Base-by-base conservation (phyloP, 331 rosid species). In the Prunus yedoensis region DNA sequence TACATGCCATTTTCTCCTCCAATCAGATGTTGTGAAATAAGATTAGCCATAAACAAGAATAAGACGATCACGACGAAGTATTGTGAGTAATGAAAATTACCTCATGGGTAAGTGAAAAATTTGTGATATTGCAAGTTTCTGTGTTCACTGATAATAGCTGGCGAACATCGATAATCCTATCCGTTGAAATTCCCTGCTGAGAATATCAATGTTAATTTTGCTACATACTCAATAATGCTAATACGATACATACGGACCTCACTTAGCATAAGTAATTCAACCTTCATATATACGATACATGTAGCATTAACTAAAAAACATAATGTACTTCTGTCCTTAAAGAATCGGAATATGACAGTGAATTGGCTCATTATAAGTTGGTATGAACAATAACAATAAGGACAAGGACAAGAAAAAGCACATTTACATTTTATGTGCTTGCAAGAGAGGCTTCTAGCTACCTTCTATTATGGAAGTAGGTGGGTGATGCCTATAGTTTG, bases 171-270 rank as follows among this genome's bases (percentile, higher is more conserved):
- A 95, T 89, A 9, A 92, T 92, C 63, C 80, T 92, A 82, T 95
- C 99, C 2, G 99, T 95, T 21, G 99, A 95, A 83, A 95, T 95
- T 38, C 97, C 99, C 99, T 95, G 96, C 38, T 77, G 20, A 66
- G 20, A 30, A 60, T 16, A 30, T 4, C 50, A 20, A 27, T 32
- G 4, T 77, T 28, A 58, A 17, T 71, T 60, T 28, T 8, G 2
- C 9, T 38, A 38, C 9, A 38, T 38, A 7, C 43, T 38, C 43
- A 38, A 38, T 51, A 57, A 4, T 23, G 11, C 28, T 64, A 38
- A 38, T 11, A 13, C 13, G 6, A 35, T 35, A 35, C 8, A 35
- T 35, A 35, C 8, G 8, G 1, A 35, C 1, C 41, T 35, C 38
- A 35, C 41, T 35, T 35, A 35, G 41, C 41, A 1, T 5, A 35